These are phyloP conservation scores for Candida vartiovaarae DNA, from an alignment of 805 yeast genomes.

Conservation along the genomic window DNA sequence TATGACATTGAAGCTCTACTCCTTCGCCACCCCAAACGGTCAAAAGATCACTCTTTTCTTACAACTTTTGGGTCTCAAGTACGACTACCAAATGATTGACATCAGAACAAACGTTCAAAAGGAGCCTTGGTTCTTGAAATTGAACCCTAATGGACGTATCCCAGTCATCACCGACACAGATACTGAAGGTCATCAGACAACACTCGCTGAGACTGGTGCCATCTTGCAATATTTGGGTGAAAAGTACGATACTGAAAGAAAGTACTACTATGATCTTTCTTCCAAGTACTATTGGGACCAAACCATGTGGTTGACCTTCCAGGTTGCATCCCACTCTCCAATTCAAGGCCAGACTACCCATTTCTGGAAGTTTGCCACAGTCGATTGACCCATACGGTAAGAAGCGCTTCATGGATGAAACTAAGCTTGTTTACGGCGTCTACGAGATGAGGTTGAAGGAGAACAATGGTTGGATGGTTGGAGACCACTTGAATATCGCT, in stretches of 20 bases:
- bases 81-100: slow-evolving; percentile 34
- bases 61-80: slow-evolving; percentile 26
- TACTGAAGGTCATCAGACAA: slow-evolving; percentile 33
- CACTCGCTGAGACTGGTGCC: slow-evolving; percentile 55
- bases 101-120: slow-evolving; percentile 40
- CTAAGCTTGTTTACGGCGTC: slow-evolving; percentile 47
- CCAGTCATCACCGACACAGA: slow-evolving; percentile 42
- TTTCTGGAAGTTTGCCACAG: slow-evolving; percentile 38
- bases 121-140: slow-evolving; percentile 46
- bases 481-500: slow-evolving; percentile 51
- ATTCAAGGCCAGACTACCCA: slow-evolving; percentile 56
- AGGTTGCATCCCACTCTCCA: slow-evolving; percentile 54
- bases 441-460: slow-evolving; percentile 41
- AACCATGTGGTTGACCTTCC: slow-evolving; percentile 48
- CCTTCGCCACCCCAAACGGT: slow-evolving; percentile 37
- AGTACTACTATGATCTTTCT: slow-evolving; percentile 29
- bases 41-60: slow-evolving; percentile 31
- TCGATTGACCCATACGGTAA: slow-evolving; percentile 48
- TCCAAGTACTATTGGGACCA: slow-evolving; percentile 43
- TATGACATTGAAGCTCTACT: slow-evolving; percentile 29
- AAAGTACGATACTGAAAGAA: slow-evolving; percentile 48
- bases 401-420: slow-evolving; percentile 43
- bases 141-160: slow-evolving; percentile 59
- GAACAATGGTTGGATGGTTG: slow-evolving; percentile 52
- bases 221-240: slow-evolving; percentile 53